These are phyloP conservation scores for Plectosphaerella cucumerina DNA, from an alignment of 2,329 filamentous ascomycete species.

Conservation along the genomic window DNA sequence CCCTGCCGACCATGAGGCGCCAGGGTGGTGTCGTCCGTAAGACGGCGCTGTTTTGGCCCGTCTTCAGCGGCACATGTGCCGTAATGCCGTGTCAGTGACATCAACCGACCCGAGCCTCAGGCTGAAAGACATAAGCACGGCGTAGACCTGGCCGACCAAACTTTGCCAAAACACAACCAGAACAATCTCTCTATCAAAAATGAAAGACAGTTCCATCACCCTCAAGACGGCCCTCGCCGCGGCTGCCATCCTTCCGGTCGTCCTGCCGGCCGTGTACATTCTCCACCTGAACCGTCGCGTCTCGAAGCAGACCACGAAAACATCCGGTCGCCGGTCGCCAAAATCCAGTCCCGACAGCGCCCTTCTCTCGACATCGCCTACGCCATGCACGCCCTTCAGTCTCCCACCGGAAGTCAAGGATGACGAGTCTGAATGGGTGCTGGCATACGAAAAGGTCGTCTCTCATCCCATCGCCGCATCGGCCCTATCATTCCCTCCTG, in stretches of 20 bases:
- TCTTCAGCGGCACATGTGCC: too few relatives aligned
- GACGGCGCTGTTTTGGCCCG: too few relatives aligned
- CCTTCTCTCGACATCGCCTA: neutral
- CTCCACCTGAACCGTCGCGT: neutral
- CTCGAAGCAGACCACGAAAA: neutral
- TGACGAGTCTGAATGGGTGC: slow-evolving; percentile 17
- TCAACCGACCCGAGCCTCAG: too few relatives aligned
- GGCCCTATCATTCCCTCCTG: neutral
- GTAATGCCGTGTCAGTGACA: too few relatives aligned
- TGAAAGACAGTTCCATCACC: neutral
- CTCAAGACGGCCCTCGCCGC: neutral
- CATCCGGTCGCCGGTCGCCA: neutral
- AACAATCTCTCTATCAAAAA: neutral
- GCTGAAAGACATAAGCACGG: too few relatives aligned
- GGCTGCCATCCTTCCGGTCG: neutral
- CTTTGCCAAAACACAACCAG: too few relatives aligned
- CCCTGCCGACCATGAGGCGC: too few relatives aligned
- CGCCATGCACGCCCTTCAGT: neutral
- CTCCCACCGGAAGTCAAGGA: slow-evolving; percentile 16
- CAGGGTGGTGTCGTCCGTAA: too few relatives aligned
- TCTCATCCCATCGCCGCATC: neutral
- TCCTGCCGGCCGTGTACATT: neutral
- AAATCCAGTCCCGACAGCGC: neutral
- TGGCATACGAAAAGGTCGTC: slow-evolving; percentile 21
- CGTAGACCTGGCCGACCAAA: too few relatives aligned